Percentiles rank a stretch among this genome's conserved stretches.
Conservation (phyloP, 202 grass and related monocot species). For the Setaria italica region DNA sequence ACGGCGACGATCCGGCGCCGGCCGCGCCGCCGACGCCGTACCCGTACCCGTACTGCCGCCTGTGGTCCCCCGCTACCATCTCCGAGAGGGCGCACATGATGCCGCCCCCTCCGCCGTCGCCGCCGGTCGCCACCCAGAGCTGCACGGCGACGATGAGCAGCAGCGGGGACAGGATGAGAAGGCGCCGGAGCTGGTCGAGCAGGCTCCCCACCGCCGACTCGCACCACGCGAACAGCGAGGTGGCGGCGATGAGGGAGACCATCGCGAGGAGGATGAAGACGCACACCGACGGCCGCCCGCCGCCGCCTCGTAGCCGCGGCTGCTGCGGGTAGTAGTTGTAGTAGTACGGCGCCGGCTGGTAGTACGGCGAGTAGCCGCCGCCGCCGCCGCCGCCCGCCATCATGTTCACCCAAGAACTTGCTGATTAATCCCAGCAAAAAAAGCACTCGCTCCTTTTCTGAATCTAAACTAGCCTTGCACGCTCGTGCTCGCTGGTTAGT, state of each 20-base stretch:
- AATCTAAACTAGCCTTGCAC: background rate
- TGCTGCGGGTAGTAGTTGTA: conserved; percentile 52
- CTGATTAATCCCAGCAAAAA: background rate
- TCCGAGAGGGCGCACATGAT: conserved; percentile 22
- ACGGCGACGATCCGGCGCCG: conserved; percentile 56
- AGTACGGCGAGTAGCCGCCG: conserved; percentile 57
- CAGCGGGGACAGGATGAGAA: conserved; percentile 68
- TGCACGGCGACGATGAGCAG: conserved; percentile 64
- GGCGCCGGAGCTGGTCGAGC: conserved; percentile 46
- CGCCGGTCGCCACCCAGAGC: conserved; percentile 50
- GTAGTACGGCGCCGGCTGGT: conserved; percentile 44
- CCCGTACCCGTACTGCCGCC: background rate
- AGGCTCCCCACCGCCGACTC: conserved; percentile 60
- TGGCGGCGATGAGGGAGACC: conserved; percentile 44
- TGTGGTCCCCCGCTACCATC: background rate
- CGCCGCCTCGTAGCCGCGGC: background rate
- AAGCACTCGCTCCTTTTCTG: background rate
- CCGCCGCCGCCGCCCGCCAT: conserved; percentile 59
- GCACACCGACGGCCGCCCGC: conserved; percentile 33
- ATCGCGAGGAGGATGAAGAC: conserved; percentile 59
- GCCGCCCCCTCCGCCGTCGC: conserved; percentile 9
- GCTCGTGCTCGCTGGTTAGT: background rate
- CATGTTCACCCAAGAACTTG: conserved; percentile 40
- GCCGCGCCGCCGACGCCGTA: conserved; percentile 19
- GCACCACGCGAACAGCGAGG: conserved; percentile 53